A percentile compares a stretch with the other conserved stretches of the same genome.
These are phyloP conservation scores for Diutina mesorugosa DNA, from an alignment of 1,139 yeast species.

Conservation along the genomic window DNA sequence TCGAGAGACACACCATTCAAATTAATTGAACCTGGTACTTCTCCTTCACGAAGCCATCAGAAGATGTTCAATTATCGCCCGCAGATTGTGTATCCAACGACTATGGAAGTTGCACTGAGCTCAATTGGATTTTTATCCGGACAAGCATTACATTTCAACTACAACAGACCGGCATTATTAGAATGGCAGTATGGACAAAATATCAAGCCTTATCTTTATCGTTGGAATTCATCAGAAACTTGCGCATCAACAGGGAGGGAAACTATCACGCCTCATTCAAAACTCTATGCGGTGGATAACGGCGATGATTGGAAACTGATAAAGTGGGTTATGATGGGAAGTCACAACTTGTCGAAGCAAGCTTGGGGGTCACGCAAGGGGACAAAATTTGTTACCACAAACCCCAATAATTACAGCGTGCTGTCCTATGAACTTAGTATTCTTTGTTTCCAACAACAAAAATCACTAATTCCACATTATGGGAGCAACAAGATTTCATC, in stretches of 20 bases:
- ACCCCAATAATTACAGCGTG: conserved; percentile 14
- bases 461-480: conserved; percentile 22
- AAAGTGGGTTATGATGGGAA: conserved; percentile 54
- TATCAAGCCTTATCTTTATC: conserved; percentile 20
- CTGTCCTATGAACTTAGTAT: conserved; percentile 49
- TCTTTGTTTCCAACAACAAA: conserved; percentile 13
- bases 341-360: conserved; percentile 51
- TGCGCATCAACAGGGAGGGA: conserved; percentile 18
- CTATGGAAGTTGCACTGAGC: conserved; percentile 30
- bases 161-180: conserved; percentile 12
- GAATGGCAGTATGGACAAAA: conserved; percentile 19
- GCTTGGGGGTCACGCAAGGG: conserved; percentile 44
- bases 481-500: conserved; percentile 18
- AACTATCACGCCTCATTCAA: conserved; percentile 25
- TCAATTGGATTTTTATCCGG: conserved; percentile 37
- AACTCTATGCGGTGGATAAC: conserved; percentile 29
- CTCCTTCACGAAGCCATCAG: conserved; percentile 15
- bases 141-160: conserved; percentile 41
- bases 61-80: conserved; percentile 23
- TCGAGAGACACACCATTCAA: conserved; percentile 5
- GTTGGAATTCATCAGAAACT: conserved; percentile 13
- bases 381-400: conserved; percentile 8
- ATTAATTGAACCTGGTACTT: conserved; percentile 17
- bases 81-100: conserved; percentile 41
- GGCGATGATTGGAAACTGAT: conserved; percentile 35